phyloP scores from a whole-genome alignment of 2,329 filamentous ascomycete genomes.

The Didymella sp. region DNA sequence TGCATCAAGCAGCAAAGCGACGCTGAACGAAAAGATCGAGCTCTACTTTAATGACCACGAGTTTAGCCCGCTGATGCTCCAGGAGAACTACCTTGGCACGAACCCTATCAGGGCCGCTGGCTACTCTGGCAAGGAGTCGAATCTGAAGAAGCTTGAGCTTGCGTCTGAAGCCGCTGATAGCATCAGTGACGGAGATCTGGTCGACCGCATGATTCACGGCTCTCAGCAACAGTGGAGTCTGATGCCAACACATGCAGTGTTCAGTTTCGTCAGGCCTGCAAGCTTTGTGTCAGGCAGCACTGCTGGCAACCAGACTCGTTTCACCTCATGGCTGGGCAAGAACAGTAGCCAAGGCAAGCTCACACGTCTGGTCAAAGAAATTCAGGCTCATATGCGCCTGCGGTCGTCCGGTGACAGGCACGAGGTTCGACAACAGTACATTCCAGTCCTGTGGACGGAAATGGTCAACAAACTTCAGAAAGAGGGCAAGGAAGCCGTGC shows the following conservation, averaged over 20 bases:
- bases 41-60: constrained; percentile 99
- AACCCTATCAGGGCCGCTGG: constrained; percentile 71
- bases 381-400: constrained; percentile 96
- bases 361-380: constrained; percentile 83
- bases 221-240: constrained; percentile 98
- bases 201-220: constrained; percentile 98
- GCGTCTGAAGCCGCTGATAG: constrained; percentile 89
- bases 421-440: constrained; percentile 92
- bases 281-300: constrained; percentile 86
- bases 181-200: constrained; percentile 95
- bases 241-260: constrained; percentile 95
- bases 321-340: constrained; percentile 93
- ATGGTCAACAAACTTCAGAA: constrained; percentile 75
- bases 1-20: constrained; percentile 79
- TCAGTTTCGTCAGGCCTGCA: constrained; percentile 90
- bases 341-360: constrained; percentile 83
- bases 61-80: constrained; percentile 95
- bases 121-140: constrained; percentile 71
- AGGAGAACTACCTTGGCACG: constrained; percentile 94
- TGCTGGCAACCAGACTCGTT: constrained; percentile 68
- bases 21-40: constrained; percentile 96
- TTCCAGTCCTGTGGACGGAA: constrained; percentile 85
- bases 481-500: constrained; percentile 82
- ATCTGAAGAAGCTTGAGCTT: constrained; percentile 83
- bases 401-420: constrained; percentile 88